phyloP scores from a whole-genome alignment of 2,329 filamentous ascomycete genomes.

The Diaporthe sp. region DNA sequence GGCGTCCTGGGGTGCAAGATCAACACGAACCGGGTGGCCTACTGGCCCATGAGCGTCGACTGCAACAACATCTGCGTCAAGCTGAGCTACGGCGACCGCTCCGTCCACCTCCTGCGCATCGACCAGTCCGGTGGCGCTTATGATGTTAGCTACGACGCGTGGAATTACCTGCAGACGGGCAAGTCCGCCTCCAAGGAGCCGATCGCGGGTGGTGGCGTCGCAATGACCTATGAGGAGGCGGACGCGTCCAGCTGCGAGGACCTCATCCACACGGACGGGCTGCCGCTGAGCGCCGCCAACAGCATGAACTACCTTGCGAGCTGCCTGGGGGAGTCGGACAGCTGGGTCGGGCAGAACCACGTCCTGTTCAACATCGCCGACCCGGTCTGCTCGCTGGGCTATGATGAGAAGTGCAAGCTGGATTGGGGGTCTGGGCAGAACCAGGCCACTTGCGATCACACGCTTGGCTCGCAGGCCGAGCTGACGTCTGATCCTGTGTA shows the following conservation, averaged over 20 bases:
- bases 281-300: conserved; percentile 60
- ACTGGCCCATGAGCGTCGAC: conserved; percentile 66
- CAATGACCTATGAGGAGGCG: conserved; percentile 62
- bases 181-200: conserved; percentile 61
- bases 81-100: conserved; percentile 62
- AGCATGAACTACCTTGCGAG: conserved; percentile 66
- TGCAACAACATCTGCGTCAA: conserved; percentile 70
- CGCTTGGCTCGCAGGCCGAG: conserved; percentile 54
- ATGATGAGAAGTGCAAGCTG: conserved; percentile 61
- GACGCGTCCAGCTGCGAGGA: conserved; percentile 60
- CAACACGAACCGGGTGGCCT: conserved; percentile 71
- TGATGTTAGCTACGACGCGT: conserved; percentile 69
- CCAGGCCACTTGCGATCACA: conserved; percentile 60
- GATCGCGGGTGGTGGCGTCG: conserved; percentile 61
- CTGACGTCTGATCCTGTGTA: conserved; percentile 59
- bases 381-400: conserved; percentile 60
- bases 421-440: conserved; percentile 59
- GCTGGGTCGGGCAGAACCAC: conserved; percentile 65
- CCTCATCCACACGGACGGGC: conserved; percentile 61
- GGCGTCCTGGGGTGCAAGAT: conserved; percentile 72
- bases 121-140: conserved; percentile 69
- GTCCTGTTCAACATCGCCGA: conserved; percentile 67
- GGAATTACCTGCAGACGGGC: conserved; percentile 67
- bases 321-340: conserved; percentile 56
- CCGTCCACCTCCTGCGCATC: conserved; percentile 69